phyloP scores from a whole-genome alignment of 768 basidiomycete genomes.

The Suillus cothurnatus region DNA sequence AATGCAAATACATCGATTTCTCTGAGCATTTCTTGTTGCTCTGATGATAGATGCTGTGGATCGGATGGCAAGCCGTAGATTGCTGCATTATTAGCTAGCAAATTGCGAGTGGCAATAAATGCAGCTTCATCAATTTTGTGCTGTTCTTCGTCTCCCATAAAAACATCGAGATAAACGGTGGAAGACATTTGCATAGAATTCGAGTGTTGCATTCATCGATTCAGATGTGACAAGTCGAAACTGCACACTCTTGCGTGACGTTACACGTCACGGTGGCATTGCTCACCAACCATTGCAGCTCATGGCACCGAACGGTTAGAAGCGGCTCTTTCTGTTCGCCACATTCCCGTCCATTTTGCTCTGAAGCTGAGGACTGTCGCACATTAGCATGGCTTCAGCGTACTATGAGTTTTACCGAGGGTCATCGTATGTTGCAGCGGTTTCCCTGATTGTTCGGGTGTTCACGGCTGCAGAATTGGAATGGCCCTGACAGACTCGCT shows the following conservation, averaged over 20 bases:
- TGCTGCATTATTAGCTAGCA: constrained; percentile 39
- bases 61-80: constrained; percentile 45
- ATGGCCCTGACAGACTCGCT: constrained; percentile 97
- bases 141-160: constrained; percentile 38
- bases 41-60: constrained; percentile 42
- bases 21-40: constrained; percentile 50
- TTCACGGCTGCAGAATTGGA: constrained; percentile 70
- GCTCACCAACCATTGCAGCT: constrained; percentile 6
- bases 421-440: constrained; percentile 67
- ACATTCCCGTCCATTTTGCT: constrained; percentile 8
- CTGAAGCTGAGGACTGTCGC: constrained; percentile 11
- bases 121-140: constrained; percentile 26
- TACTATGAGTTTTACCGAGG: constrained; percentile 95
- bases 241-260: constrained; percentile 17
- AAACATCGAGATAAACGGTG: constrained; percentile 43
- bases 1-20: constrained; percentile 35
- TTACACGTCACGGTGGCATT: constrained; percentile 25
- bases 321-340: constrained; percentile 8
- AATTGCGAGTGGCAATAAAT: constrained; percentile 35
- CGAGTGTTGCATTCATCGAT: background rate
- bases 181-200: background rate
- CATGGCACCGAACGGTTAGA: constrained; percentile 3
- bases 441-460: constrained; percentile 4
- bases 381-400: constrained; percentile 65
- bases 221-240: constrained; percentile 23